Base-by-base conservation (phyloP, 2,329 filamentous ascomycete species). In the Fusarium incarnatum region DNA sequence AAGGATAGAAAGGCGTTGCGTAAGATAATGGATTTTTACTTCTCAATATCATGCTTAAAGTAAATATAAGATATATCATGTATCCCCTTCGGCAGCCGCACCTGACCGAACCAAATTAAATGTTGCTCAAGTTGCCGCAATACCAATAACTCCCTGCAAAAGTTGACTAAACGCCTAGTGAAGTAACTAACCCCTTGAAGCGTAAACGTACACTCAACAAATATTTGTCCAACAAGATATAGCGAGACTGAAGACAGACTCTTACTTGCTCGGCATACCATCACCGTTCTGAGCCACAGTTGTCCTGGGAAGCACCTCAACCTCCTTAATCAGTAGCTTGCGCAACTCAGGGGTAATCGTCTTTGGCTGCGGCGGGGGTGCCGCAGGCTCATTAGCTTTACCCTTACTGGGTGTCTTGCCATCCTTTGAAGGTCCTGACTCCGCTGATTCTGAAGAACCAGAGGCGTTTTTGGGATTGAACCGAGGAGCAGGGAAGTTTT, bases 401-500 rank as follows among this genome's bases (percentile, higher is more conserved):
- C 79, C 82, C 53, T 80, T 80, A 18, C 70, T 71, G 16, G 71
- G 48, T 18, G 53, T 56, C 58, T 73, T 74, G 40, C 53, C 58
- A 47, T 65, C 59, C 60, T 50, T 56, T 25, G 66, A 47, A 15
- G 73, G 22, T 4, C 49, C 56, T 8, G 62, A 58, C 25, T 60
- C 44, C 37, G 41, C 55, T 28, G 67, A 41, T 42, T 64, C 57
- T 11, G 72, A 70, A 28, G 73, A 57, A 34, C 60, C 55, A 22
- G 72, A 68, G 20, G 46, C 61, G 30, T 48, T 72, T 49, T 56
- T 59, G 56, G 59, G 68, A 50, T 68, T 56, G 56, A 56, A 68
- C 46, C 75, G 81, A 77, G 60, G 89, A 1, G 84, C 82, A 0
- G 94, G 94, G 73, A 97, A 97, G 76, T 93, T 94, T 54, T 91